Base-by-base conservation (phyloP, 2,329 filamentous ascomycete species). In the Acrocalymma vagum region DNA sequence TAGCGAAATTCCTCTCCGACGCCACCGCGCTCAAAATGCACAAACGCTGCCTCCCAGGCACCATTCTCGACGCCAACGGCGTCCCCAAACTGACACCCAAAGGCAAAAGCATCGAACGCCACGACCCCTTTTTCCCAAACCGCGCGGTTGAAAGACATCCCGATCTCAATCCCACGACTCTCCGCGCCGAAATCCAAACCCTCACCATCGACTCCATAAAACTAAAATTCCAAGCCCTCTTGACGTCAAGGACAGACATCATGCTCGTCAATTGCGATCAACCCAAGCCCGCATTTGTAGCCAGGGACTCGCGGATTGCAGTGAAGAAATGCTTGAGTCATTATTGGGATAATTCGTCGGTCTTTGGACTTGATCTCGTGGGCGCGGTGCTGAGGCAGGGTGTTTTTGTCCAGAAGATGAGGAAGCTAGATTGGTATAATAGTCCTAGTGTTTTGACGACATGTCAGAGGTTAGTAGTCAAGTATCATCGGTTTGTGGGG, bases 361-460 rank as follows among this genome's bases (percentile, higher is more conserved):
- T 76, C 0, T 88, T 89, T 47, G 80, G 81, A 0, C 72, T 89
- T 0, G 84, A 89, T 45, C 79, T 89, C 2, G 72, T 77, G 4
- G 82, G 83, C 2, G 86, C 85, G 0, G 82, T 88, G 3, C 73
- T 86, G 52, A 76, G 86, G 0, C 86, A 90, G 60, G 79, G 82
- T 13, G 73, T 39, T 79, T 30, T 89, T 53, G 71, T 83, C 3
- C 81, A 84, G 43, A 89, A 93, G 72, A 92, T 93, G 87, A 77
- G 81, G 52, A 77, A 80, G 51, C 82, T 92, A 30, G 86, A 90
- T 68, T 93, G 88, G 88, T 72, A 92, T 1, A 88, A 89, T 64
- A 87, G 84, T 17, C 87, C 88, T 0, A 75, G 83, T 0, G 77
- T 84, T 0, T 70, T 68, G 3, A 71, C 78, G 0, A 92, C 86